Evolutionary conservation across 768 basidiomycete genomes (phyloP), one percentile per base, ranked within the genome.

Genomic region (Mycena haematopus): DNA sequence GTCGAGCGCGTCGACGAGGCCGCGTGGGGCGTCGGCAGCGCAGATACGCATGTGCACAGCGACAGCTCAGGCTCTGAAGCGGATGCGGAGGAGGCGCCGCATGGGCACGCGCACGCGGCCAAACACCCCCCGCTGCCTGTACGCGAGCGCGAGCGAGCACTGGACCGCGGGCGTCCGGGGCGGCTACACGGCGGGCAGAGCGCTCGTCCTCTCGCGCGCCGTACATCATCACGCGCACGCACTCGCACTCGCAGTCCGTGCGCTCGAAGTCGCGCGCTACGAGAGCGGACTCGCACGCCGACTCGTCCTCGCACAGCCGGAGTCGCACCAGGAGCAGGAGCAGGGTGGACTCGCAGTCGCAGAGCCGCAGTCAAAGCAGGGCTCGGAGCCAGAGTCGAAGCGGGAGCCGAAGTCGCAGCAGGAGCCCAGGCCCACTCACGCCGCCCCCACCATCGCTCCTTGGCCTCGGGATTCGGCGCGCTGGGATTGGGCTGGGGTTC

Each of bases 1-100:
- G 88, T 95, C 62, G 81, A 82, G 8, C 86, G 86, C 78, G 88
- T 97, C 31, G 91, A 91, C 65, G 88, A 92, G 55, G 82, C 88
- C 8, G 88, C 90, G 2, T 93, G 92, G 91, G 87, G 85, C 47
- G 84, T 93, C 60, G 92, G 91, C 13, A 84, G 78, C 21, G 40
- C n/a, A 19, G 84, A 84, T 74, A 76, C 56, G 76, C 21, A 22
- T 13, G 13, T 46, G 11, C 21, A n/a, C 50, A 31, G n/a, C 33
- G 22, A 36, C 35, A 49, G 25, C 38, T 42, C 24, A 24, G 29
- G 47, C 47, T 40, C 13, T 17, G 21, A 25, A 8, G n/a, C n/a
- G n/a, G 47, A 49, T 5, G 47, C 7, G 31, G 42, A 46, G 11
- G 27, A 42, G 6, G 17, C 27, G 29, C 42, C 13, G 25, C 50